phyloP scores from a whole-genome alignment of 768 basidiomycete genomes.

The Tylopilus rubrobrunneus region DNA sequence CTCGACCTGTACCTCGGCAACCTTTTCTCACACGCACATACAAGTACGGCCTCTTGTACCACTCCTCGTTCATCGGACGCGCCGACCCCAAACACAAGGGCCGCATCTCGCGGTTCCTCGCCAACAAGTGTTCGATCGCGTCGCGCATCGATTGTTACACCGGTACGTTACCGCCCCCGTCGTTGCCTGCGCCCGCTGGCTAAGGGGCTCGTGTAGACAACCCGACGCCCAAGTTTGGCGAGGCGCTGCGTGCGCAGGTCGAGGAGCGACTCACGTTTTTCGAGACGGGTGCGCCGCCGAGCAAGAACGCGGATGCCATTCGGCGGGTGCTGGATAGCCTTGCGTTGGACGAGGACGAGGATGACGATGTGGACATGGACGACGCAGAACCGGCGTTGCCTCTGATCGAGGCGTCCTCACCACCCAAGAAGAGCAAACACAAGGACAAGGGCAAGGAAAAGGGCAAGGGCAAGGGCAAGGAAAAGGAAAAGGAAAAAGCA shows the following conservation, averaged over 20 bases:
- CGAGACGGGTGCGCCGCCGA: constrained; percentile 84
- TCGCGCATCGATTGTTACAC: constrained; percentile 95
- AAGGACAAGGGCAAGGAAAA: constrained; percentile 33
- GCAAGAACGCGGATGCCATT: constrained; percentile 91
- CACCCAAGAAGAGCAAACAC: constrained; percentile 58
- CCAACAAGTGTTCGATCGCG: constrained; percentile 98
- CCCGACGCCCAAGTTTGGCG: constrained; percentile 91
- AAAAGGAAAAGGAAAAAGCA: constrained; percentile 40
- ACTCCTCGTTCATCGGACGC: constrained; percentile 94
- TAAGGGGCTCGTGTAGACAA: constrained; percentile 44
- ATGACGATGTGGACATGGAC: constrained; percentile 41
- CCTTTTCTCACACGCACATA: background rate
- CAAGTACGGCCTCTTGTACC: constrained; percentile 96
- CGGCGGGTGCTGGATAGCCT: constrained; percentile 82
- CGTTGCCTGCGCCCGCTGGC: background rate
- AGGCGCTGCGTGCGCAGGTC: constrained; percentile 89
- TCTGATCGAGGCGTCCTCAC: constrained; percentile 51
- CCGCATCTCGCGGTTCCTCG: constrained; percentile 96
- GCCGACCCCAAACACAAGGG: constrained; percentile 95
- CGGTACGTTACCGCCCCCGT: constrained; percentile 40
- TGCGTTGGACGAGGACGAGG: constrained; percentile 50
- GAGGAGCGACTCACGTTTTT: constrained; percentile 95
- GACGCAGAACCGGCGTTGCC: constrained; percentile 48
- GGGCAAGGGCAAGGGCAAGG: background rate
- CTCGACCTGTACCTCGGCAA: background rate